Evolutionary conservation across 176 grass and related monocot genomes (phyloP), one percentile per base, ranked within the genome.

Genomic region (Raddia distichophylla): DNA sequence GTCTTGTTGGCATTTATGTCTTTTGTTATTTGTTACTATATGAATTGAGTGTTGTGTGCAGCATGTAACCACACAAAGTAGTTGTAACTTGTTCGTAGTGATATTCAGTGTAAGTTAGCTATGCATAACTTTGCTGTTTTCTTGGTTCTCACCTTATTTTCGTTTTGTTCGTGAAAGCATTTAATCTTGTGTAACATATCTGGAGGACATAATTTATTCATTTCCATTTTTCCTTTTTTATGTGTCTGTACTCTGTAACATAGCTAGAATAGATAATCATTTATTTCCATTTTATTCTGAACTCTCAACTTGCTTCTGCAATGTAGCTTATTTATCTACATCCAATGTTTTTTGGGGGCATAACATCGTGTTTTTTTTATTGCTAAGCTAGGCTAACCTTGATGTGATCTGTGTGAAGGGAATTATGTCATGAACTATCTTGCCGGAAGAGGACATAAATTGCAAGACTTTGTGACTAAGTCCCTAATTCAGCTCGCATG

Each of bases 371-470:
- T 9, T 62, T n/a, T 27, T 53, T 62, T 10, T 71, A 61, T 78
- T 76, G 33, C 73, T 82, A 67, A 60, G 86, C 86, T 77, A 69
- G 83, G 80, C 87, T 94, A 91, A 94, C 61, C 69, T 75, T 54
- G 85, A 75, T 90, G 87, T 86, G 72, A 88, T 98, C 60, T 94
- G 69, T 93, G 65, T 98, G 95, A 96, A 99, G 97, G 97, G 89
- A 96, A 85, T 96, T 99, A 99, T 96, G 97, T 96, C 88, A 90
- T 99, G 87, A 99, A 90, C 83, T 99, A 99, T 90, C 93, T 99
- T 88, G 97, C 87, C 57, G 72, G 87, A 76, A 96, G 97, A 91
- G 97, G 97, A 84, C 86, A 91, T 82, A 92, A 99, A 88, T 78
- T 99, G 91, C 93, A 99, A 87, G 91, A 53, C 76, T 99, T 99